phyloP scores from a whole-genome alignment of 2,329 filamentous ascomycete genomes.

The Neurospora crassa region DNA sequence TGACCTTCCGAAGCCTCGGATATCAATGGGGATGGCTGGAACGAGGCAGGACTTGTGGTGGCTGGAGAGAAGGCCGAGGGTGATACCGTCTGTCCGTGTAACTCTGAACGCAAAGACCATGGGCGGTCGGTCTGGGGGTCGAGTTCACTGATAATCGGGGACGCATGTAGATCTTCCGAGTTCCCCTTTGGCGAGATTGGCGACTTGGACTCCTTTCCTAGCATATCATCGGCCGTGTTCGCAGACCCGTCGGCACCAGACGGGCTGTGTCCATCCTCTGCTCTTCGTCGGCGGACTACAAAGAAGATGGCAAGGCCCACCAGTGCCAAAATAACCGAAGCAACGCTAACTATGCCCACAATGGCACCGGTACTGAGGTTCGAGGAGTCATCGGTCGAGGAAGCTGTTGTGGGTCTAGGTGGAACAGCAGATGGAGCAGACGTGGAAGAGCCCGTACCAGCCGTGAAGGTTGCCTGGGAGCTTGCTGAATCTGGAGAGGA shows the following conservation, averaged over 20 bases:
- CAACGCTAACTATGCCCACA: slow-evolving; percentile 12
- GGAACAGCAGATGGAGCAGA: neutral
- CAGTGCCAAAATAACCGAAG: neutral
- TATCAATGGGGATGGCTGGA: neutral
- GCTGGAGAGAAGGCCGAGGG: neutral
- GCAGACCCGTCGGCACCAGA: neutral
- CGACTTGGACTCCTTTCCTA: neutral
- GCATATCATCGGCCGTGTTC: neutral
- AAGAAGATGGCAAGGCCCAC: neutral
- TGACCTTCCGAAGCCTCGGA: neutral
- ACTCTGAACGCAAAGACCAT: slow-evolving; percentile 16
- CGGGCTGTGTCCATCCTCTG: neutral
- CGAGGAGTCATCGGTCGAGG: neutral
- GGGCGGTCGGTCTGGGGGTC: slow-evolving; percentile 12
- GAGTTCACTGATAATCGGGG: slow-evolving; percentile 11
- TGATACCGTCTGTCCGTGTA: slow-evolving; percentile 3
- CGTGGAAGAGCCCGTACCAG: neutral
- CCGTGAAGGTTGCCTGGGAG: neutral
- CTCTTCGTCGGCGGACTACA: neutral
- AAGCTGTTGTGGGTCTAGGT: neutral
- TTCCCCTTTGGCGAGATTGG: neutral
- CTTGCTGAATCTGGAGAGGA: neutral
- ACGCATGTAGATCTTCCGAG: neutral
- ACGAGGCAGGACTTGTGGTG: neutral
- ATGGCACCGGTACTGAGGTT: slow-evolving; percentile 15